Evolutionary conservation across 2,329 filamentous ascomycete genomes (phyloP).

Genomic region (Colletotrichum costaricense): DNA sequence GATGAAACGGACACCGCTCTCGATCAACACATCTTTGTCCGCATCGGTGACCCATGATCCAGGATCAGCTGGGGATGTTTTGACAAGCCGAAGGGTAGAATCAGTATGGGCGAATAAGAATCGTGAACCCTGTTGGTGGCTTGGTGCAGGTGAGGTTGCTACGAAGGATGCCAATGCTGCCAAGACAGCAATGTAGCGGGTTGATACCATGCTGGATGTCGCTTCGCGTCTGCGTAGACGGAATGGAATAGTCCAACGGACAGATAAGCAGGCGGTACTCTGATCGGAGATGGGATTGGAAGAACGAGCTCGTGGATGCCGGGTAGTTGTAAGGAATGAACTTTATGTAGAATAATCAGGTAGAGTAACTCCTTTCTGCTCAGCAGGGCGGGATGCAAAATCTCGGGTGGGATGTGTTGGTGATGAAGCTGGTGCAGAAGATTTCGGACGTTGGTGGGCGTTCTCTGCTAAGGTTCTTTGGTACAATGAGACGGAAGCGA

Average conservation of each 20-base stretch:
- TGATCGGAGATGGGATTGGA: not conserved
- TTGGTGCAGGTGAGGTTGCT: not conserved
- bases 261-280: not conserved
- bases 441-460: not conserved
- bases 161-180: not conserved
- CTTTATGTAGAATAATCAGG: not conserved
- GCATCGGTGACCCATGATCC: not conserved
- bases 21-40: not conserved
- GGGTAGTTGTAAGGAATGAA: not conserved
- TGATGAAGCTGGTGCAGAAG: not conserved
- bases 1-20: not conserved
- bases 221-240: not conserved
- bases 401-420: not conserved
- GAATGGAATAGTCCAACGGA: not conserved
- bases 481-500: no score
- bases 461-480: no score
- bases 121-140: not conserved
- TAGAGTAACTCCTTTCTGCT: not conserved
- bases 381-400: not conserved
- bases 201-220: not conserved
- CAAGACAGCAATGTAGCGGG: not conserved
- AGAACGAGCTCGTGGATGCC: not conserved
- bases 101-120: not conserved
- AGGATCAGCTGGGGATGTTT: not conserved
- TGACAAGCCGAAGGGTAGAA: not conserved